A percentile compares a stretch with the other conserved stretches of the same genome.
Conservation (phyloP, 352 stramenopile species). For the Globisporangium acanthophoron region DNA sequence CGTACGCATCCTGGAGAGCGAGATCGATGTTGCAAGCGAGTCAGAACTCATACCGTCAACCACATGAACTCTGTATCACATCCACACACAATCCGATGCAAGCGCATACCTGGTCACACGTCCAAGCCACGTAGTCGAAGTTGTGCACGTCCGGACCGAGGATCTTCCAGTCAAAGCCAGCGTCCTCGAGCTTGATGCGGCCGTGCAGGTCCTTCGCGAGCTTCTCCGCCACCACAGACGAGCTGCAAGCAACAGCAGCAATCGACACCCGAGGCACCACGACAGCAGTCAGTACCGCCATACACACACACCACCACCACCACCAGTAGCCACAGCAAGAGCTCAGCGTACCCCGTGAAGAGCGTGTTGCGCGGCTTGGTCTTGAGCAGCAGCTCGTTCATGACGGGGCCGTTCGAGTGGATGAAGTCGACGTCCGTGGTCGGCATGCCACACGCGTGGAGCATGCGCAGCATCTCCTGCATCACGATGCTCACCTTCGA, state of each 20-base stretch:
- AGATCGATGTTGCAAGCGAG: background rate
- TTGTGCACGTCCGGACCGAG: slow-evolving; percentile 94
- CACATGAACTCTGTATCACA: background rate
- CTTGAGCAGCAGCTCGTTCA: slow-evolving; percentile 93
- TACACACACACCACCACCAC: background rate
- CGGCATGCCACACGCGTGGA: slow-evolving; percentile 96
- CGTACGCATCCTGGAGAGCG: slow-evolving; percentile 90
- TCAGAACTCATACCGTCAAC: background rate
- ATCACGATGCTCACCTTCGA: slow-evolving; percentile 97
- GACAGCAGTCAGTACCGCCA: background rate
- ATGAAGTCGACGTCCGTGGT: slow-evolving; percentile 95
- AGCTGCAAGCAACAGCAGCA: slow-evolving; percentile 28
- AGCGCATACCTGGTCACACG: slow-evolving; percentile 89
- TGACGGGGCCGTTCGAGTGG: slow-evolving; percentile 92
- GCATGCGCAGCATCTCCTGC: slow-evolving; percentile 95
- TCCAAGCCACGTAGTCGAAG: slow-evolving; percentile 97
- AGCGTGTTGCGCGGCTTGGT: slow-evolving; percentile 95
- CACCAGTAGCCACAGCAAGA: background rate
- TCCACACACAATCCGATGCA: background rate
- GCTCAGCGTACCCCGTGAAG: slow-evolving; percentile 89
- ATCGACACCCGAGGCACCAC: slow-evolving; percentile 1
- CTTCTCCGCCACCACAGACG: slow-evolving; percentile 90
- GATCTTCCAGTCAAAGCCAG: slow-evolving; percentile 99
- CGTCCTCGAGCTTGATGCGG: slow-evolving; percentile 95
- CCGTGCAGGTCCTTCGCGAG: slow-evolving; percentile 90